These are phyloP conservation scores for Rostrohypoxylon terebratum DNA, from an alignment of 495 filamentous ascomycete species.

Conservation along the genomic window DNA sequence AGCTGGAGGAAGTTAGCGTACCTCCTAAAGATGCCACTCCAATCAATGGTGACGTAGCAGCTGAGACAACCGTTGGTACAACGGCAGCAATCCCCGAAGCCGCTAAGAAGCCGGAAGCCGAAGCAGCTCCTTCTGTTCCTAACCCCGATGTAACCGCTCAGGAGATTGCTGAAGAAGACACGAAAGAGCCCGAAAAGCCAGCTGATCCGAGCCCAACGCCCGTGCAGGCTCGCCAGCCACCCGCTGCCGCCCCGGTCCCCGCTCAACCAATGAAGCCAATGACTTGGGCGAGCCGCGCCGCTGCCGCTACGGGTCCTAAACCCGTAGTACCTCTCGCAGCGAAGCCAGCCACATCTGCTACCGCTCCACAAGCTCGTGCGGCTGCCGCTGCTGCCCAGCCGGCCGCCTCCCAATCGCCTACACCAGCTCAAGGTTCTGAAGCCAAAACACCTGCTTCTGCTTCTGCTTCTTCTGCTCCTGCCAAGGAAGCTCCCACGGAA, in stretches of 20 bases:
- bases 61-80: conserved; percentile 58
- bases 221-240: conserved; percentile 57
- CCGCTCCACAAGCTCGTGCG: conserved; percentile 49
- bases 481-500: conserved; percentile 63
- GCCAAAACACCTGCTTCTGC: conserved; percentile 36
- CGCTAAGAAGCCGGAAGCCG: conserved; percentile 61
- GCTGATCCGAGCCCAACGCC: conserved; percentile 71
- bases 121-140: conserved; percentile 46
- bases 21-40: conserved; percentile 52
- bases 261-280: conserved; percentile 69
- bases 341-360: conserved; percentile 56
- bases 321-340: conserved; percentile 62
- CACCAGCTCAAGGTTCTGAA: conserved; percentile 42
- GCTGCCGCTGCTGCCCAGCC: conserved; percentile 35
- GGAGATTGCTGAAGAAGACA: conserved; percentile 61
- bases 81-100: conserved; percentile 62
- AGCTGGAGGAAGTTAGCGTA: conserved; percentile 59
- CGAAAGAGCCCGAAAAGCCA: conserved; percentile 67
- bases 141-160: conserved; percentile 55
- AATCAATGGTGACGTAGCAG: conserved; percentile 50
- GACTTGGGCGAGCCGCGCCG: conserved; percentile 89
- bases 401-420: conserved; percentile 43
- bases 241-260: conserved; percentile 52
- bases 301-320: conserved; percentile 59
- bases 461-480: conserved; percentile 32